Evolutionary conservation across 345 rosid genomes (phyloP), one percentile per base, ranked within the genome.

Genomic region (Toxicodendron radicans): DNA sequence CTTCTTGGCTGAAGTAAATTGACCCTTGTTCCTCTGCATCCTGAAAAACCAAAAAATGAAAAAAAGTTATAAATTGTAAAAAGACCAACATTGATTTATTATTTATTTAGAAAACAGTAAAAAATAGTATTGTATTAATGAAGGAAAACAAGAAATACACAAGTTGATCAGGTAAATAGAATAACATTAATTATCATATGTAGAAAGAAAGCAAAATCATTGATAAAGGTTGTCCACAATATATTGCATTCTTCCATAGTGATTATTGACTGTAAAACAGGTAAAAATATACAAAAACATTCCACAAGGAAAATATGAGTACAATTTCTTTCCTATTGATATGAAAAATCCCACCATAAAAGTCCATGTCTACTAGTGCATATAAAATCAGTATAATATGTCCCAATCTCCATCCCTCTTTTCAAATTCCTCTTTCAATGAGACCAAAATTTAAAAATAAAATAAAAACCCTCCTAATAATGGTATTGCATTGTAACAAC

Each of bases 21-120:
- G 99, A 81, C 99, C 99, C 78, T 95, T 95, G 65, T 89, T 93
- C 12, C 99, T 91, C 75, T 92, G 91, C 99, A 95, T 95, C 84
- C 99, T 95, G 95, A 60, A 43, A 33, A 61, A 33, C 10, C 54
- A 64, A 62, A 2, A 72, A 17, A 59, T 73, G 32, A 76, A 61
- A 76, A 13, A 63, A 63, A 62, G 21, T 61, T 49, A 33, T 24
- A 45, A 12, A 75, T 20, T 38, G 9, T 7, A 33, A 35, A 77
- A 21, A 16, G 20, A 23, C 65, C 6, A 38, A 38, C 8, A 38
- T 38, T 38, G 9, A 38, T 38, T 38, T 38, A 38, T 38, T 38
- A 38, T 38, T 38, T 38, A 5, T 38, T 38, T 38, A 38, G 43
- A 38, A 7, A 5, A 38, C 9, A 38, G 8, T 38, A 38, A 38